These are phyloP conservation scores for Lipomyces lipofer DNA, from an alignment of 805 yeast species.

Conservation along the genomic window DNA sequence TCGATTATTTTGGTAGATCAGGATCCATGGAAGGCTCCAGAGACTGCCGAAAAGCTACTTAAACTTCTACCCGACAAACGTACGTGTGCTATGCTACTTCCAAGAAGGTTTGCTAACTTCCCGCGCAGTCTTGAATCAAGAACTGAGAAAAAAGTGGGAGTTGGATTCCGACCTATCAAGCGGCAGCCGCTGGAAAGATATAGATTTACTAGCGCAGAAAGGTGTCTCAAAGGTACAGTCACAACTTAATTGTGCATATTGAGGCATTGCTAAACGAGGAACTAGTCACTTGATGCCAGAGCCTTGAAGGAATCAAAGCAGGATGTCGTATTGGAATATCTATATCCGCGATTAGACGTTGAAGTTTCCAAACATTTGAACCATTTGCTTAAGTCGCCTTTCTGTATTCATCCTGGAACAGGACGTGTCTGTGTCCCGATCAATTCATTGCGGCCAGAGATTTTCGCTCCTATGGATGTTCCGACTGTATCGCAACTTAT, in stretches of 20 bases:
- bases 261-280: not conserved
- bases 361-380: constrained; percentile 87
- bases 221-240: constrained; percentile 35
- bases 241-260: constrained; percentile 33
- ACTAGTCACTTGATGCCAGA: constrained; percentile 44
- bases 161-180: constrained; percentile 54
- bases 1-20: constrained; percentile 73
- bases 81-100: too few species aligned
- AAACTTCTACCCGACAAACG: constrained; percentile 62
- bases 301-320: constrained; percentile 69
- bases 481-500: constrained; percentile 72
- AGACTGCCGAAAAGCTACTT: constrained; percentile 57
- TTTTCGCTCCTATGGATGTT: constrained; percentile 76
- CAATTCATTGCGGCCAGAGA: constrained; percentile 41
- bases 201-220: constrained; percentile 48
- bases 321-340: constrained; percentile 73
- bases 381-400: constrained; percentile 93
- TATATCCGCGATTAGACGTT: constrained; percentile 90
- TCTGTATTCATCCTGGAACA: constrained; percentile 94
- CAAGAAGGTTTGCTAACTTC: too few species aligned
- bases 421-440: constrained; percentile 87
- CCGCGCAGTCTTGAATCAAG: constrained; percentile 40
- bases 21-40: constrained; percentile 74
- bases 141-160: constrained; percentile 62
- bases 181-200: constrained; percentile 75